phyloP scores from a whole-genome alignment of 768 basidiomycete genomes.

The Flagelloscypha sp. region DNA sequence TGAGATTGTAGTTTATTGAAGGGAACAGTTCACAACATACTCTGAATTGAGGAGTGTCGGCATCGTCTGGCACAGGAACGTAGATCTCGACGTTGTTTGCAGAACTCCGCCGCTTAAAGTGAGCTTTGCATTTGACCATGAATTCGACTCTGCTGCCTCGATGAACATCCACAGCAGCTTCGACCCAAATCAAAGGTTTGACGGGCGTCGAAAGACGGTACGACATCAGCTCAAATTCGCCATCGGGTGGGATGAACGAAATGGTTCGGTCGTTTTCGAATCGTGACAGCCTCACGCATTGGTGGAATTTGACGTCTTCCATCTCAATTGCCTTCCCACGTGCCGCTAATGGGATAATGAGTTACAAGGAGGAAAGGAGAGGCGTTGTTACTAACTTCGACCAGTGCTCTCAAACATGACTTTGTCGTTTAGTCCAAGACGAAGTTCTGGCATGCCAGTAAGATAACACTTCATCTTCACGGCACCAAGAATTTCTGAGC shows the following conservation, averaged over 20 bases:
- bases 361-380: conserved; percentile 3
- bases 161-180: conserved; percentile 93
- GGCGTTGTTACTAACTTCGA: conserved; percentile 53
- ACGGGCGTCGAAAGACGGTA: conserved; percentile 95
- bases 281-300: conserved; percentile 93
- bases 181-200: conserved; percentile 96
- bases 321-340: conserved; percentile 98
- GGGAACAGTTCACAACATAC: conserved; percentile 34
- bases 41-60: conserved; percentile 94
- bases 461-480: conserved; percentile 99
- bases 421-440: conserved; percentile 95
- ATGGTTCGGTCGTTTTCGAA: conserved; percentile 99
- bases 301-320: conserved; percentile 99
- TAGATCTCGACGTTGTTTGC: conserved; percentile 99
- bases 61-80: conserved; percentile 98
- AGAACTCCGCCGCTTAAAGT: conserved; percentile 93
- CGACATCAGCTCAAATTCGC: conserved; percentile 97
- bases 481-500: conserved; percentile 96
- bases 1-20: background rate
- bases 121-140: conserved; percentile 92
- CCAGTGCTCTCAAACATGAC: conserved; percentile 99
- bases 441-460: conserved; percentile 97
- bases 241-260: conserved; percentile 97
- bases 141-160: conserved; percentile 91
- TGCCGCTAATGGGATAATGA: conserved; percentile 42